A percentile compares a stretch with the other conserved stretches of the same genome.
Conservation (phyloP, 805 yeast genomes). For the Nakazawaea populi region DNA sequence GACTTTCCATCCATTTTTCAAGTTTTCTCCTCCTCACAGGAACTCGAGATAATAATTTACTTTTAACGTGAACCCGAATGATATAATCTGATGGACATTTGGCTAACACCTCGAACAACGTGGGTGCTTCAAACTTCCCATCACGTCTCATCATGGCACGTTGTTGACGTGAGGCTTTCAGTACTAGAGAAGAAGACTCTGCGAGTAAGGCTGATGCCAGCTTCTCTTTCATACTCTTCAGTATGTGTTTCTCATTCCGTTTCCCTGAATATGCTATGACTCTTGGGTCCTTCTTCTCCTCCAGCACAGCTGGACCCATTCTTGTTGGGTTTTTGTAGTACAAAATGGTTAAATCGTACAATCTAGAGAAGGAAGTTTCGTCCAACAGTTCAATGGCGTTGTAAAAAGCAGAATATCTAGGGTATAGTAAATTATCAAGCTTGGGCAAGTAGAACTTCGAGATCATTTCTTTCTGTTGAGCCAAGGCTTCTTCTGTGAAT, state of each 20-base stretch:
- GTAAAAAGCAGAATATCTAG: conserved; percentile 59
- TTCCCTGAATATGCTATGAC: background rate
- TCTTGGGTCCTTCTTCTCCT: background rate
- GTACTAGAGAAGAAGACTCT: background rate
- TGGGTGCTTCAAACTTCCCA: conserved; percentile 27
- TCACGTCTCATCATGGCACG: background rate
- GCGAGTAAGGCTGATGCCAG: background rate
- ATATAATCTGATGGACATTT: conserved; percentile 23
- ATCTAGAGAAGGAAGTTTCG: conserved; percentile 31
- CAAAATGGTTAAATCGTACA: conserved; percentile 52
- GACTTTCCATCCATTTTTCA: conserved; percentile 71
- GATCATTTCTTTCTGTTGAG: conserved; percentile 48
- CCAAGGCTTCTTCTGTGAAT: conserved; percentile 41
- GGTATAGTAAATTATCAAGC: conserved; percentile 62
- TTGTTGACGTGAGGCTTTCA: conserved; percentile 4
- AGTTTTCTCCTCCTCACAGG: conserved; percentile 48
- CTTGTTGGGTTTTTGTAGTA: conserved; percentile 25
- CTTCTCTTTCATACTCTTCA: background rate
- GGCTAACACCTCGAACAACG: conserved; percentile 30
- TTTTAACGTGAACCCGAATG: conserved; percentile 42
- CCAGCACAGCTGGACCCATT: too few relatives aligned
- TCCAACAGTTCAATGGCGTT: conserved; percentile 40
- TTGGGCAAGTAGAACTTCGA: conserved; percentile 55
- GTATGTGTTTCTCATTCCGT: background rate
- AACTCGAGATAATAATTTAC: conserved; percentile 38